phyloP scores from a whole-genome alignment of 805 yeast species.

The Saturnispora saitoi region DNA sequence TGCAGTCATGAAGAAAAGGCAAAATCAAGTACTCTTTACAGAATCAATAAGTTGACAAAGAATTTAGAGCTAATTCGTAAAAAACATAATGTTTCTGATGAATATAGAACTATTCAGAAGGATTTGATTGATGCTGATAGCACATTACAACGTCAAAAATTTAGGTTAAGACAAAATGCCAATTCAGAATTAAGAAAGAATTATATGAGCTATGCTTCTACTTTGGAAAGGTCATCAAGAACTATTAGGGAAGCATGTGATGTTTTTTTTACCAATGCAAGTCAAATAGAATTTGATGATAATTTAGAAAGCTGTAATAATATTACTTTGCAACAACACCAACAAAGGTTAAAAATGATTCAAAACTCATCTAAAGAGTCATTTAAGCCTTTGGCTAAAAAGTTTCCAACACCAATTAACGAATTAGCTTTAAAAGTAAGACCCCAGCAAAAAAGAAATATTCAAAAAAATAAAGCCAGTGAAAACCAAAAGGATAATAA shows the following conservation, averaged over 20 bases:
- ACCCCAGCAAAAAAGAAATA: not conserved
- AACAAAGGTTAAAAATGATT: conserved; percentile 5
- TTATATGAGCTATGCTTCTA: conserved; percentile 5
- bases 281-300: conserved; percentile 8
- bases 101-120: conserved; percentile 6
- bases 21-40: conserved; percentile 3
- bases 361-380: conserved; percentile 5
- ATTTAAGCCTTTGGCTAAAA: not conserved
- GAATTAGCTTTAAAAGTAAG: not conserved
- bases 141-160: conserved; percentile 6
- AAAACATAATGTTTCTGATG: conserved; percentile 6
- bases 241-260: conserved; percentile 5
- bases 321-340: conserved; percentile 6
- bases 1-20: conserved; percentile 8
- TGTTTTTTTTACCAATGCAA: conserved; percentile 8
- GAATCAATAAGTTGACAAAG: conserved; percentile 5
- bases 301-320: conserved; percentile 6
- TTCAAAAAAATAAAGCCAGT: not conserved
- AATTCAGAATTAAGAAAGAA: conserved; percentile 5
- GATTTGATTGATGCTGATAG: conserved; percentile 8
- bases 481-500: not conserved
- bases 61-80: conserved; percentile 3
- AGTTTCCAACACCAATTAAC: not conserved
- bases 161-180: conserved; percentile 8
- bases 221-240: conserved; percentile 1